These are phyloP conservation scores for Lichtheimia ramosa DNA, from an alignment of 371 early-diverging fungal genomes.

Conservation along the genomic window DNA sequence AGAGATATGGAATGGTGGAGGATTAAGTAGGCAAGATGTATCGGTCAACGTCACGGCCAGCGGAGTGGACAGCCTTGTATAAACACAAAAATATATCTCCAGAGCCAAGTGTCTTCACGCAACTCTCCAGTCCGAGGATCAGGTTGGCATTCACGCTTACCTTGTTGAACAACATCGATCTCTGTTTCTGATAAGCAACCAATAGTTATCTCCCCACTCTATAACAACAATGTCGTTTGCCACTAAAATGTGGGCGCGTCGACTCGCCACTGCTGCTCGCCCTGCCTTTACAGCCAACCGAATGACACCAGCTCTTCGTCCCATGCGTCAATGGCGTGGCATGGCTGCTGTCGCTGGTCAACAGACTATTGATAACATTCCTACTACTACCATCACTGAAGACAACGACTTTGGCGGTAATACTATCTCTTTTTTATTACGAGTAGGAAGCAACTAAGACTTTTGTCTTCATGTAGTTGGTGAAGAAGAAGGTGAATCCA, in stretches of 20 bases:
- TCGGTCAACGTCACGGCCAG: too few relatives aligned
- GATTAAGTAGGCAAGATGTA: too few relatives aligned
- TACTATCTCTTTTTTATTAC: too few relatives aligned
- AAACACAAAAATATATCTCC: too few relatives aligned
- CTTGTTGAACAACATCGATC: too few relatives aligned
- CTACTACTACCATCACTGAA: slow-evolving; percentile 45
- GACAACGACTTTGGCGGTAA: slow-evolving; percentile 44
- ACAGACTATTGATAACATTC: slow-evolving; percentile 18
- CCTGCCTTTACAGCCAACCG: slow-evolving; percentile 18
- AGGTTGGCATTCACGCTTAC: too few relatives aligned
- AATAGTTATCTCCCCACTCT: slow-evolving; percentile 23
- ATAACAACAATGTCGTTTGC: slow-evolving; percentile 40
- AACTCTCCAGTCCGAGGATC: too few relatives aligned
- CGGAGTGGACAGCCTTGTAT: too few relatives aligned
- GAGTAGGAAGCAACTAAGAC: too few relatives aligned
- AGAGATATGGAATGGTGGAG: too few relatives aligned
- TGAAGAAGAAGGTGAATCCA: slow-evolving; percentile 56
- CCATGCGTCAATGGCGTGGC: slow-evolving; percentile 32
- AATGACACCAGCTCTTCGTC: slow-evolving; percentile 15
- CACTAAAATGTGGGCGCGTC: slow-evolving; percentile 49
- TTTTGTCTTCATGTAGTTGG: slow-evolving; percentile 19
- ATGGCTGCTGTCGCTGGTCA: slow-evolving; percentile 40
- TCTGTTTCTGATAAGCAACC: too few relatives aligned
- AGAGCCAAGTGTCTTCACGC: too few relatives aligned
- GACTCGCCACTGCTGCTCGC: slow-evolving; percentile 33